A percentile compares a stretch with the other conserved stretches of the same genome.
Conservation (phyloP, 371 early-diverging fungal genomes). For the Mucor irregularis region DNA sequence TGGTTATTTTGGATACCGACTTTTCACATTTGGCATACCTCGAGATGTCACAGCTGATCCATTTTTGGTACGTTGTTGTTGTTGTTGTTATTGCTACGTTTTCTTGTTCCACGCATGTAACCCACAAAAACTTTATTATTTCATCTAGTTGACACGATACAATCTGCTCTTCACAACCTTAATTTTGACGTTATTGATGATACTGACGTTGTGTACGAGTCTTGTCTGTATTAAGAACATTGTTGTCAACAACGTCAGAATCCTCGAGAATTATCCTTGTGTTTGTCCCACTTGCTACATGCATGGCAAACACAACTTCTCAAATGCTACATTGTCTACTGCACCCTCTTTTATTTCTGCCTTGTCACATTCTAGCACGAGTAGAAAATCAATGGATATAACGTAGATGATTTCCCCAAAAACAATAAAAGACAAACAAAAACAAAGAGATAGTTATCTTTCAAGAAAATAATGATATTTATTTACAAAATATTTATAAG, state of each 20-base stretch:
- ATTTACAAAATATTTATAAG: too few species aligned
- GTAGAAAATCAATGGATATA: too few species aligned
- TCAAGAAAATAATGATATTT: too few species aligned
- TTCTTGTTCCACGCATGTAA: too few species aligned
- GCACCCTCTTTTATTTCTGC: too few species aligned
- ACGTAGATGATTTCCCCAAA: too few species aligned
- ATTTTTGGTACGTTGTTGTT: conserved; percentile 17
- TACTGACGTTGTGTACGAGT: conserved; percentile 6
- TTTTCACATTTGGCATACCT: conserved; percentile 21
- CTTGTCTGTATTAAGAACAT: conserved; percentile 9
- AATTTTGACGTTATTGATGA: background rate
- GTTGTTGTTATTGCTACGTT: background rate
- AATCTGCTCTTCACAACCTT: conserved; percentile 9
- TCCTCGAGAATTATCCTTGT: background rate
- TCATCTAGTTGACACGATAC: conserved; percentile 12
- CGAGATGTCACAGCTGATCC: conserved; percentile 11
- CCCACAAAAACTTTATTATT: background rate
- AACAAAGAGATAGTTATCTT: too few species aligned
- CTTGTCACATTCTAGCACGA: too few species aligned
- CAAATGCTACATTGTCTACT: too few species aligned
- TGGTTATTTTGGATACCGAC: conserved; percentile 27
- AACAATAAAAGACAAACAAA: too few species aligned
- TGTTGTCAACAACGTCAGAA: background rate
- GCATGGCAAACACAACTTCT: too few species aligned
- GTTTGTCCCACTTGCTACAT: conserved; percentile 5